Percentiles rank a stretch among this genome's conserved stretches.
phyloP scores from a whole-genome alignment of 2,329 filamentous ascomycete species.

The Fusarium buxicola region DNA sequence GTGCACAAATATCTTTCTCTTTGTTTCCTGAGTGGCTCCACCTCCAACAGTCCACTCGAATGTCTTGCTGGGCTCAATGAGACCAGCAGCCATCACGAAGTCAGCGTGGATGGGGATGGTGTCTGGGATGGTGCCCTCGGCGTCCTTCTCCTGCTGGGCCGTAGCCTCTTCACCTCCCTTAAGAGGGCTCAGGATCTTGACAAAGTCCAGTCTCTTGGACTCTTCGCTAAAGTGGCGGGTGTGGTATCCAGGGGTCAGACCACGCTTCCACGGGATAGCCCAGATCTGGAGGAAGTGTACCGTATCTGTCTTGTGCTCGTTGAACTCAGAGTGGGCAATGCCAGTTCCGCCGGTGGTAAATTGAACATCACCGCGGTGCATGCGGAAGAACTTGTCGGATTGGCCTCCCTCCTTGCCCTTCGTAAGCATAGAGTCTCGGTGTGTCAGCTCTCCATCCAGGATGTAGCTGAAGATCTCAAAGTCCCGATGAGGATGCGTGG shows the following conservation, averaged over 20 bases:
- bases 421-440: slow-evolving; percentile 86
- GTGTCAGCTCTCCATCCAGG: slow-evolving; percentile 85
- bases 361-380: slow-evolving; percentile 85
- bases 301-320: slow-evolving; percentile 76
- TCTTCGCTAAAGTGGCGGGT: slow-evolving; percentile 79
- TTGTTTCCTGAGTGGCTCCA: slow-evolving; percentile 60
- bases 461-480: slow-evolving; percentile 94
- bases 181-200: slow-evolving; percentile 80
- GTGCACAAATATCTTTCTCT: slow-evolving; percentile 83
- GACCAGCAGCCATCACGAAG: slow-evolving; percentile 82
- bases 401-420: slow-evolving; percentile 71
- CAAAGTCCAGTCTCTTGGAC: slow-evolving; percentile 76
- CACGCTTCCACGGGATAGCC: slow-evolving; percentile 81
- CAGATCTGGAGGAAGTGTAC: slow-evolving; percentile 92
- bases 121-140: slow-evolving; percentile 68
- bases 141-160: slow-evolving; percentile 70
- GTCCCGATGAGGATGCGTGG: slow-evolving; percentile 85
- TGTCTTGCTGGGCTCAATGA: slow-evolving; percentile 72
- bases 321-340: slow-evolving; percentile 85
- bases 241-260: slow-evolving; percentile 80
- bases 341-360: slow-evolving; percentile 89
- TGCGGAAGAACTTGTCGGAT: slow-evolving; percentile 74
- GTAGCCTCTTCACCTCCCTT: slow-evolving; percentile 74
- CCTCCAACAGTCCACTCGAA: slow-evolving; percentile 81
- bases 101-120: slow-evolving; percentile 88